Conservation (phyloP, 352 stramenopile genomes). For the Pythium phragmiticola region DNA sequence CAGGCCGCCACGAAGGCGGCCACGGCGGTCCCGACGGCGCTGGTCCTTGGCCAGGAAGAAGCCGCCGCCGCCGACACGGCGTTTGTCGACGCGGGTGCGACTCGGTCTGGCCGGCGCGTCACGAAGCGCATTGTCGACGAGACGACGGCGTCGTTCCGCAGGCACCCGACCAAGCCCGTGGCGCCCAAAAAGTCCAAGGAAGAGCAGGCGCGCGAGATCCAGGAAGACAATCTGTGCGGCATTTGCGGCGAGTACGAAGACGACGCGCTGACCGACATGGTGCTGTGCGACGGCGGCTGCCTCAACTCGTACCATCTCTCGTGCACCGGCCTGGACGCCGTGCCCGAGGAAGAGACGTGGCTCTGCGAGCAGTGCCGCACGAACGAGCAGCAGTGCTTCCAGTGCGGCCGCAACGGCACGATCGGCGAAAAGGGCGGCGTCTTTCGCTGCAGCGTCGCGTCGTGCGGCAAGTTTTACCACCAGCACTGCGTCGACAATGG, state of each 20-base stretch:
- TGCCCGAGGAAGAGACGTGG: slow-evolving; percentile 79
- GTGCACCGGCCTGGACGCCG: slow-evolving; percentile 81
- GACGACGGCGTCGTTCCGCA: slow-evolving; percentile 17
- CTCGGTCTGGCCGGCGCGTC: slow-evolving; percentile 62
- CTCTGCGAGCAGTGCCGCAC: slow-evolving; percentile 90
- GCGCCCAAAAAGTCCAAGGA: slow-evolving; percentile 32
- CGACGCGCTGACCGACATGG: slow-evolving; percentile 75
- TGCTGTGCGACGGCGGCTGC: slow-evolving; percentile 93
- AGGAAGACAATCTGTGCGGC: slow-evolving; percentile 76
- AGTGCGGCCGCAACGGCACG: slow-evolving; percentile 85
- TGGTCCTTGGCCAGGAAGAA: background rate
- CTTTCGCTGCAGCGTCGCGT: slow-evolving; percentile 58
- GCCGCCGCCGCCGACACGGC: slow-evolving; percentile 19
- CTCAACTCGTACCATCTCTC: slow-evolving; percentile 91
- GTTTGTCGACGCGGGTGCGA: slow-evolving; percentile 64
- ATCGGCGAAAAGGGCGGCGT: slow-evolving; percentile 87
- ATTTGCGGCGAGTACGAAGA: slow-evolving; percentile 84
- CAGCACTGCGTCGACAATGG: slow-evolving; percentile 67
- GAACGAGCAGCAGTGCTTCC: slow-evolving; percentile 87
- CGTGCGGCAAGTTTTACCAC: slow-evolving; percentile 87
- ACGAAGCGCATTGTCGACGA: slow-evolving; percentile 59
- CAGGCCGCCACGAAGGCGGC: background rate
- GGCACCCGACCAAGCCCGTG: slow-evolving; percentile 20
- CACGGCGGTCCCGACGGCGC: background rate
- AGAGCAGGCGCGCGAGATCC: slow-evolving; percentile 30